Percentiles rank a stretch among this genome's conserved stretches.
Evolutionary conservation across 192 early-diverging fungal species (phyloP).

Genomic region (Entomortierella chlamydospora): DNA sequence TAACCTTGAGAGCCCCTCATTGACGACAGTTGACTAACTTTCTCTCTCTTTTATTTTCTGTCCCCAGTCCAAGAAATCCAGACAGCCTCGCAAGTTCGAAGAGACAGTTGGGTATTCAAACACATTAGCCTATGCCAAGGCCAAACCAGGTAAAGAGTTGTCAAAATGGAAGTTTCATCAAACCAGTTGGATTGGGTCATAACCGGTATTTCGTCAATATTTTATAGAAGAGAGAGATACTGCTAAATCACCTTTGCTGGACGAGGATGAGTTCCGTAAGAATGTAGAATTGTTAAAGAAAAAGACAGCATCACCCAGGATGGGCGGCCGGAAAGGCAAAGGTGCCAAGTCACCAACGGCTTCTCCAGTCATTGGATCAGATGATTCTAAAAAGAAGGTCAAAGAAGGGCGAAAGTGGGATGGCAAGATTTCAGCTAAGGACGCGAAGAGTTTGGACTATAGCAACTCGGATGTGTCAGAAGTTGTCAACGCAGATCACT

Average conservation of each 20-base stretch:
- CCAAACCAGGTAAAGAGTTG: constrained; percentile 38
- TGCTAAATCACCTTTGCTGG: constrained; percentile 25
- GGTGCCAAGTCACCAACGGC: constrained; percentile 24
- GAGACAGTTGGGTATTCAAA: constrained; percentile 77
- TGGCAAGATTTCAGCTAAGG: constrained; percentile 68
- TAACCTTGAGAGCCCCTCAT: background rate
- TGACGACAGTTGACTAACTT: background rate
- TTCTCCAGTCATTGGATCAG: constrained; percentile 43
- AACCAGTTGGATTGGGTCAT: background rate
- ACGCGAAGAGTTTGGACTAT: constrained; percentile 67
- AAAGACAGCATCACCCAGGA: constrained; percentile 48
- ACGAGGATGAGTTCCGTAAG: constrained; percentile 63
- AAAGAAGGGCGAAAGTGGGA: constrained; percentile 79
- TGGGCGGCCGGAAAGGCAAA: constrained; percentile 33
- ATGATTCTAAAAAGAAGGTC: constrained; percentile 52
- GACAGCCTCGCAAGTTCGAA: constrained; percentile 82
- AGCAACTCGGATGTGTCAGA: constrained; percentile 41
- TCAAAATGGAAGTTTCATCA: too few relatives aligned
- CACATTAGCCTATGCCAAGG: constrained; percentile 39
- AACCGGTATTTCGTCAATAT: background rate
- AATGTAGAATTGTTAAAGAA: constrained; percentile 61
- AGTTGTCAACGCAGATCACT: constrained; percentile 29
- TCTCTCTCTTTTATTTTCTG: constrained; percentile 3
- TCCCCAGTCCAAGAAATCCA: constrained; percentile 52
- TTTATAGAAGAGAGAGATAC: constrained; percentile 26